These are phyloP conservation scores for Talaromyces wortmannii DNA, from an alignment of 495 filamentous ascomycete species.

Conservation along the genomic window DNA sequence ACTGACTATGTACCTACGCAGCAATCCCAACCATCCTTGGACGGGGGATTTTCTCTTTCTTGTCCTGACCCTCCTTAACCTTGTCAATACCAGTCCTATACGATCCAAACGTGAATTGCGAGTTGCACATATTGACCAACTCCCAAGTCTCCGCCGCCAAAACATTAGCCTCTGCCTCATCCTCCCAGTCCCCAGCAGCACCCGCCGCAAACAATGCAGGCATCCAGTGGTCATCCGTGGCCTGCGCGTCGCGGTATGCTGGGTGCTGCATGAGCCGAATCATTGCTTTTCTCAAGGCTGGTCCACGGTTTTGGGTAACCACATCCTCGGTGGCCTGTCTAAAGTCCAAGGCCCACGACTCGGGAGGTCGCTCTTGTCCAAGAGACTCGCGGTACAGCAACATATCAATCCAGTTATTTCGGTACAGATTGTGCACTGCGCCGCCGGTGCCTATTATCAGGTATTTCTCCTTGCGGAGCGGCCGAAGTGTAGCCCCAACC, in stretches of 20 bases:
- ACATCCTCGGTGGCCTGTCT: conserved; percentile 52
- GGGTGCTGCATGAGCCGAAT: conserved; percentile 57
- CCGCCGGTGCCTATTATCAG: conserved; percentile 56
- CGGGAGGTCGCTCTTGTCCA: conserved; percentile 47
- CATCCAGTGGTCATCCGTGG: conserved; percentile 60
- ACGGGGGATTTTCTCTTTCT: neutral
- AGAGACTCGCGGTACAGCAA: conserved; percentile 53
- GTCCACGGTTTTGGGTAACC: conserved; percentile 40
- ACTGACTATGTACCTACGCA: neutral
- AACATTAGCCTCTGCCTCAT: conserved; percentile 28
- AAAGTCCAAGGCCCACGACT: conserved; percentile 50
- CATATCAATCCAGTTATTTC: conserved; percentile 57
- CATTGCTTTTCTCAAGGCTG: conserved; percentile 38
- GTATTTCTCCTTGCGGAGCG: conserved; percentile 40
- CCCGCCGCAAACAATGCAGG: conserved; percentile 51
- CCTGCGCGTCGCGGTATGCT: conserved; percentile 54
- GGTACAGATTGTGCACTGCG: conserved; percentile 57
- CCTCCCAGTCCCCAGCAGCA: conserved; percentile 40
- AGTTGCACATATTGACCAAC: conserved; percentile 59
- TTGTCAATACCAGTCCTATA: neutral
- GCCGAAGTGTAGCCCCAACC: conserved; percentile 44
- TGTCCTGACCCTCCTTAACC: neutral
- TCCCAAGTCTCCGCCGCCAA: conserved; percentile 57
- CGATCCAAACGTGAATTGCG: conserved; percentile 44
- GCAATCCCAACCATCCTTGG: neutral